Percentiles rank a stretch among this genome's conserved stretches.
These are phyloP conservation scores for Theileria orientalis DNA, from an alignment of 169 alveolate genomes.

Conservation along the genomic window DNA sequence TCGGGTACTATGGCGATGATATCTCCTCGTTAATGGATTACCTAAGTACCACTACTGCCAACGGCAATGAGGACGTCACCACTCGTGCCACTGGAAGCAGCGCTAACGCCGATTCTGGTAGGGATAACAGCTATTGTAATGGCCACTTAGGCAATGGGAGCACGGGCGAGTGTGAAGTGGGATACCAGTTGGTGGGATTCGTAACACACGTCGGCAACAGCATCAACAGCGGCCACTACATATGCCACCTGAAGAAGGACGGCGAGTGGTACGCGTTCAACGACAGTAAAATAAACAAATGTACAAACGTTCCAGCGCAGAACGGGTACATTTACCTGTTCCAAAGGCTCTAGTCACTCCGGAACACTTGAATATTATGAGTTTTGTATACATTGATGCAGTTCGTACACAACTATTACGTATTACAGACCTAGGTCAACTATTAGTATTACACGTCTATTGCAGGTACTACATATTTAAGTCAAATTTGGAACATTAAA, in stretches of 20 bases:
- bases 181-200: conserved; percentile 71
- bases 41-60: too few species aligned
- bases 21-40: too few species aligned
- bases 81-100: conserved; percentile 44
- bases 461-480: too few species aligned
- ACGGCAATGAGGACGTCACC: conserved; percentile 25
- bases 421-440: too few species aligned
- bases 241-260: conserved; percentile 69
- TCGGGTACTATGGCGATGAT: background rate
- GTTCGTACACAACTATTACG: too few species aligned
- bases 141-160: conserved; percentile 27
- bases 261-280: conserved; percentile 50
- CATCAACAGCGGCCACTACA: conserved; percentile 81
- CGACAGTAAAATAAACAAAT: conserved; percentile 42
- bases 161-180: conserved; percentile 8
- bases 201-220: conserved; percentile 79
- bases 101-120: too few species aligned
- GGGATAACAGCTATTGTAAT: conserved; percentile 21
- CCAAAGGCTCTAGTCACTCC: background rate
- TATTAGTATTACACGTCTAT: too few species aligned
- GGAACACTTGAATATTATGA: background rate
- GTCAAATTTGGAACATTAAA: too few species aligned
- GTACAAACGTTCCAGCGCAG: conserved; percentile 11
- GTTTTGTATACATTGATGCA: background rate
- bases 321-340: conserved; percentile 49